These are phyloP conservation scores for Alternaria tenuissima DNA, from an alignment of 2,329 filamentous ascomycete species.

Conservation along the genomic window DNA sequence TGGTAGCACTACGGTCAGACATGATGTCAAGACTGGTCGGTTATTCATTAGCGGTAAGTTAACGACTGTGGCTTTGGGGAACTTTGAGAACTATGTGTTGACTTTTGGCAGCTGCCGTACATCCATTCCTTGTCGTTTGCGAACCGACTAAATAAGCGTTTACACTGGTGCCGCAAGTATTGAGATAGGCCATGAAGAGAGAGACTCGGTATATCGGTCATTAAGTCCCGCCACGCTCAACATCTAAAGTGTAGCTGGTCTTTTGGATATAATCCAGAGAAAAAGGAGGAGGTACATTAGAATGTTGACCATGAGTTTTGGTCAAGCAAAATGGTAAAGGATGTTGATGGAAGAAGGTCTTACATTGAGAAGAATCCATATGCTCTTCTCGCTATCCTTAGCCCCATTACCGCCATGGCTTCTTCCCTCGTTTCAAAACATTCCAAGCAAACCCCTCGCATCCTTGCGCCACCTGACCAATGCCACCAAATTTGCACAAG, in stretches of 20 bases:
- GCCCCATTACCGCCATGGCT: not conserved
- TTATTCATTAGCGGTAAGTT: conserved; percentile 37
- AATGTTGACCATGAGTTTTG: too few relatives aligned
- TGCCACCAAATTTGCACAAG: not conserved
- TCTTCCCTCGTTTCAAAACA: rapidly evolving
- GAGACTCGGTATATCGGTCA: not conserved
- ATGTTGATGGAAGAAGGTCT: not conserved
- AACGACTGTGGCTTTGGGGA: not conserved
- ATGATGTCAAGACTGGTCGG: conserved; percentile 37
- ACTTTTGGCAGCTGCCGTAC: conserved; percentile 8
- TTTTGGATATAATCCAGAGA: not conserved
- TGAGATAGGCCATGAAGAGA: not conserved
- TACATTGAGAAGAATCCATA: not conserved
- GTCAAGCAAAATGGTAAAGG: too few relatives aligned
- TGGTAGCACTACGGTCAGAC: conserved; percentile 35
- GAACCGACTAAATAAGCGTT: not conserved
- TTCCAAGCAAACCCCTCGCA: not conserved
- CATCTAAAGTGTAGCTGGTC: not conserved
- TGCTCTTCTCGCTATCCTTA: not conserved
- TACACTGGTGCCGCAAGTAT: rapidly evolving
- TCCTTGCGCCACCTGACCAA: not conserved
- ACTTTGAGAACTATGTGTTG: not conserved
- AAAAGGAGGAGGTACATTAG: too few relatives aligned
- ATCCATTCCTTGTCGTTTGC: conserved; percentile 20
- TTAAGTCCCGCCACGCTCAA: not conserved